Conservation (phyloP, 176 grass and related monocot genomes). For the Oryza glaberrima region DNA sequence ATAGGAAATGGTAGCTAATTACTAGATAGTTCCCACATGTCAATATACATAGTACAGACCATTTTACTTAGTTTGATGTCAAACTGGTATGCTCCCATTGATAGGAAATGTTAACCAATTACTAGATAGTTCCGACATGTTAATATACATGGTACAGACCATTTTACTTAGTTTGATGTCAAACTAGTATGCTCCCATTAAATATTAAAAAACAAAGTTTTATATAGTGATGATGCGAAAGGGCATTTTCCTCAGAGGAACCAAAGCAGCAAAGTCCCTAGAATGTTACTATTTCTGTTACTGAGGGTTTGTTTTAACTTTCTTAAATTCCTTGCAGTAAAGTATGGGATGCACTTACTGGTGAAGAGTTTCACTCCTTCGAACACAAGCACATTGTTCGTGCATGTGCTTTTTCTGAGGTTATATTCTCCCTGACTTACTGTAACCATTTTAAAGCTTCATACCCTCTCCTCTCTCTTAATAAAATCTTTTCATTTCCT, state of each 20-base stretch:
- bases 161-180: too few species aligned
- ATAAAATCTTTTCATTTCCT: not conserved
- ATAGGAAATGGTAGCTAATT: not conserved
- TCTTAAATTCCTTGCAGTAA: conserved; percentile 61
- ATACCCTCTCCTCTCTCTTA: not conserved
- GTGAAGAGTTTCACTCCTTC: conserved; percentile 89
- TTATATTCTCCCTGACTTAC: conserved; percentile 32
- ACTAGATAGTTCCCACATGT: too few species aligned
- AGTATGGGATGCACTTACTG: conserved; percentile 95
- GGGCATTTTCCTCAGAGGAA: not conserved
- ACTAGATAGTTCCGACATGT: too few species aligned
- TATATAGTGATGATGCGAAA: not conserved
- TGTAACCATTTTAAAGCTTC: conserved; percentile 8
- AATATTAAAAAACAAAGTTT: too few species aligned
- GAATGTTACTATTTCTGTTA: not conserved
- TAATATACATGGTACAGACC: too few species aligned
- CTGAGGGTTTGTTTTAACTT: conserved; percentile 27
- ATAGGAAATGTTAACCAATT: too few species aligned
- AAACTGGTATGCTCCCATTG: too few species aligned
- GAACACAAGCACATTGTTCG: conserved; percentile 99
- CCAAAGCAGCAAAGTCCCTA: not conserved
- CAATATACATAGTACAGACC: too few species aligned
- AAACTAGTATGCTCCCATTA: too few species aligned
- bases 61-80: too few species aligned
- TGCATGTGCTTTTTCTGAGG: conserved; percentile 97